phyloP scores from a whole-genome alignment of 345 rosid genomes.

The Bruguiera parviflora region DNA sequence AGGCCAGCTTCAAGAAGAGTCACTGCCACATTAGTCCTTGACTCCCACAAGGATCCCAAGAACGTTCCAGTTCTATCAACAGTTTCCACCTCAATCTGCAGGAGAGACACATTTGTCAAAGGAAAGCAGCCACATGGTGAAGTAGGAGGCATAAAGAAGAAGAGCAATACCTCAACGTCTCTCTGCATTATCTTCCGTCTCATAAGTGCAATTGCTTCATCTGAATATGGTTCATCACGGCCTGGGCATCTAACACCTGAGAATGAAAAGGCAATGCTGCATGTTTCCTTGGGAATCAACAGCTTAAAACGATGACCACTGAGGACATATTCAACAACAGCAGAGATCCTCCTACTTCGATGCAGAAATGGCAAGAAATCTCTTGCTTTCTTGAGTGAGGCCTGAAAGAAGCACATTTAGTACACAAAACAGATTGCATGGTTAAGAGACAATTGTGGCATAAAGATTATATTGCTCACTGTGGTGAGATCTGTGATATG shows the following conservation, averaged over 20 bases:
- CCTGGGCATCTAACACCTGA: slow-evolving; percentile 99
- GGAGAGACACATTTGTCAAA: slow-evolving; percentile 3
- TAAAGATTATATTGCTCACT: slow-evolving; percentile 36
- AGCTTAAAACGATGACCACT: slow-evolving; percentile 98
- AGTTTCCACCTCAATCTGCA: slow-evolving; percentile 87
- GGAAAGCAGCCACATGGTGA: slow-evolving; percentile 6
- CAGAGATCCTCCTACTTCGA: slow-evolving; percentile 67
- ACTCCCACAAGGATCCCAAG: slow-evolving; percentile 95
- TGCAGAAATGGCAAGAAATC: slow-evolving; percentile 86
- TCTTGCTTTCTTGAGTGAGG: slow-evolving; percentile 77
- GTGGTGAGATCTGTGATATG: slow-evolving; percentile 76
- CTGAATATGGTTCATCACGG: slow-evolving; percentile 82
- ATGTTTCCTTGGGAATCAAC: slow-evolving; percentile 86
- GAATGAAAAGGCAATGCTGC: slow-evolving; percentile 93
- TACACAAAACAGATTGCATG: neutral
- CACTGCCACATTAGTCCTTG: slow-evolving; percentile 64
- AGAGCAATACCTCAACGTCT: slow-evolving; percentile 72
- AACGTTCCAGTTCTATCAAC: slow-evolving; percentile 95
- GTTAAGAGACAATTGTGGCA: neutral
- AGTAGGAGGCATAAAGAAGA: slow-evolving; percentile 7
- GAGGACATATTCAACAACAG: slow-evolving; percentile 89
- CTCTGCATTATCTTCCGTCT: slow-evolving; percentile 95
- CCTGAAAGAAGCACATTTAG: slow-evolving; percentile 40
- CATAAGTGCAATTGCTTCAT: slow-evolving; percentile 92
- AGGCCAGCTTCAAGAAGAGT: slow-evolving; percentile 91